A percentile compares a stretch with the other conserved stretches of the same genome.
Evolutionary conservation across 2,329 filamentous ascomycete species (phyloP).

Genomic region (Ophiostoma ips): DNA sequence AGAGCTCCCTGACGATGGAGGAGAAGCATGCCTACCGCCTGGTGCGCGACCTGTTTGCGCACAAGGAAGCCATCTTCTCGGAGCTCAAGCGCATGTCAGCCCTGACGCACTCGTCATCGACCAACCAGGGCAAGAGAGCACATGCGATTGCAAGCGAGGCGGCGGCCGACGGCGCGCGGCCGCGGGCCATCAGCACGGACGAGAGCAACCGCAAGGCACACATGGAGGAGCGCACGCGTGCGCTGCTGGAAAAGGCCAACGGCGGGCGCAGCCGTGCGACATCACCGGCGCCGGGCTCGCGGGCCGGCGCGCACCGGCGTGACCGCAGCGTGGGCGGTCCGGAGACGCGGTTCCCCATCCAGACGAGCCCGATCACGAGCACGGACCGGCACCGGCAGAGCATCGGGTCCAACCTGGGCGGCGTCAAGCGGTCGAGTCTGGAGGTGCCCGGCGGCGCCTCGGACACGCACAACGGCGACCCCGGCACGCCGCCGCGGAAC

Average conservation of each 20-base stretch:
- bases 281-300: constrained; percentile 52
- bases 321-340: constrained; percentile 64
- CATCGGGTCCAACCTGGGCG: constrained; percentile 35
- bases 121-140: constrained; percentile 17
- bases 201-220: constrained; percentile 89
- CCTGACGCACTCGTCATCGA: constrained; percentile 49
- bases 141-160: constrained; percentile 15
- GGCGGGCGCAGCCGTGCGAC: constrained; percentile 56
- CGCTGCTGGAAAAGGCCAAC: constrained; percentile 54
- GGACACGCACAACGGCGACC: constrained; percentile 8
- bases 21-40: constrained; percentile 87
- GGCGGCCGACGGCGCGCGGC: constrained; percentile 31
- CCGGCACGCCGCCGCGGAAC: constrained; percentile 13
- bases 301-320: constrained; percentile 45
- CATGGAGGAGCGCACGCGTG: constrained; percentile 84
- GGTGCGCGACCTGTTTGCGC: constrained; percentile 77
- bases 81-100: constrained; percentile 84
- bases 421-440: constrained; percentile 53
- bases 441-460: constrained; percentile 53
- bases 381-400: constrained; percentile 34
- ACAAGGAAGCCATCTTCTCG: constrained; percentile 91
- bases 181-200: constrained; percentile 82
- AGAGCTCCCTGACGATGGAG: constrained; percentile 86
- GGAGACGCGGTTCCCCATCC: constrained; percentile 74
- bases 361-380: constrained; percentile 47